phyloP scores from a whole-genome alignment of 148 eudicot species.

The Rhododendron kiyosumense region DNA sequence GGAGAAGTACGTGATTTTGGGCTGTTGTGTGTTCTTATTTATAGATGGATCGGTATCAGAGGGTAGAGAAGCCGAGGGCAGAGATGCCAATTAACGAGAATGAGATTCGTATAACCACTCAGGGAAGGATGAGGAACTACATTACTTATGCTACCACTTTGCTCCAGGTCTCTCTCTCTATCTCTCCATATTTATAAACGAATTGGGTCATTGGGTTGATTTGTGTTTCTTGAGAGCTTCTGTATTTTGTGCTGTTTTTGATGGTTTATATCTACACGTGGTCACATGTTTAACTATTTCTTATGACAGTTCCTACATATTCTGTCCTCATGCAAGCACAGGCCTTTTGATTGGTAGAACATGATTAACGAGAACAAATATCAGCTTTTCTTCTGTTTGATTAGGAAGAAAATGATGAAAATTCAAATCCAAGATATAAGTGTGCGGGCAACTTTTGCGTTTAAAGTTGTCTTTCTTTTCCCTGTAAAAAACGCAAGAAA shows the following conservation, averaged over 20 bases:
- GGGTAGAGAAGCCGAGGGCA: conserved; percentile 31
- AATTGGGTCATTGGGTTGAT: not conserved
- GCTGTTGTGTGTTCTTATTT: not conserved
- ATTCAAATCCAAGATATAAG: not conserved
- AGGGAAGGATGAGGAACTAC: conserved; percentile 44
- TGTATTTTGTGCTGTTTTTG: not conserved
- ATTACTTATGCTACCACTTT: conserved; percentile 42
- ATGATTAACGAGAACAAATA: not conserved
- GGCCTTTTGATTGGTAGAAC: not conserved
- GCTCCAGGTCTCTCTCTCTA: conserved; percentile 22
- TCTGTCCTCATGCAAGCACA: not conserved
- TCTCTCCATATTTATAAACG: not conserved
- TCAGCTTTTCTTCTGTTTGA: not conserved
- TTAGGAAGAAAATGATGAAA: not conserved
- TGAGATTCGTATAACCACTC: conserved; percentile 40
- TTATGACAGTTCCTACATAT: not conserved
- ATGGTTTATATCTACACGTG: not conserved
- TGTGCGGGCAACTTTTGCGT: not conserved
- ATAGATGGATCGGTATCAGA: conserved; percentile 26
- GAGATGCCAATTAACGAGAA: conserved; percentile 31
- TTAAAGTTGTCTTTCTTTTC: not conserved
- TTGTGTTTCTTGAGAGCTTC: not conserved
- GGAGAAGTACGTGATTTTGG: not conserved
- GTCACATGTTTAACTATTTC: not conserved
- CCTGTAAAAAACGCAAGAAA: not conserved